Evolutionary conservation across 2,329 filamentous ascomycete species (phyloP).

Genomic region (Phialemonium atrogriseum): DNA sequence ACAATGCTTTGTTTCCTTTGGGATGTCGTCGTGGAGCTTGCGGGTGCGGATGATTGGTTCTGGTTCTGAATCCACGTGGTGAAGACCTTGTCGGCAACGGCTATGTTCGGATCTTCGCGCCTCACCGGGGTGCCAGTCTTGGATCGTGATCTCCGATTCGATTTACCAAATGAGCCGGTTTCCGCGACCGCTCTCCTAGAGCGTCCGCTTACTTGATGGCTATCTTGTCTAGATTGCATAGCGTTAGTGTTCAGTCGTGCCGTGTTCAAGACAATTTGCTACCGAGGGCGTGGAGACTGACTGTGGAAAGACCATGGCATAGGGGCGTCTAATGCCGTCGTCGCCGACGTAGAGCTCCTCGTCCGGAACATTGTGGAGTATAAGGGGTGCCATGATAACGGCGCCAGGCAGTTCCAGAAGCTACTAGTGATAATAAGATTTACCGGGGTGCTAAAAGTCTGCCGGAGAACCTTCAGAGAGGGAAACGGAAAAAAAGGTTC

Average conservation of each 20-base stretch:
- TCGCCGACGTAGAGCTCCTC: conserved; percentile 59
- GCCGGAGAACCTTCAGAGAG: too few relatives aligned
- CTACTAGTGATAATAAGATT: too few relatives aligned
- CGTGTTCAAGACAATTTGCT: too few relatives aligned
- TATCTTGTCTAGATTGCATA: conserved; percentile 38
- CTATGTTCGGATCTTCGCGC: conserved; percentile 53
- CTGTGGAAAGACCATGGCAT: conserved; percentile 59
- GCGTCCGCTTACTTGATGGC: conserved; percentile 37
- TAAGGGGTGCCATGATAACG: conserved; percentile 50
- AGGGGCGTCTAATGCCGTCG: conserved; percentile 56
- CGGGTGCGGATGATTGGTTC: too few relatives aligned
- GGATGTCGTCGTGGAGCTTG: conserved; percentile 18
- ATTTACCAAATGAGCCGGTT: conserved; percentile 58
- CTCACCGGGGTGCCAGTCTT: conserved; percentile 50
- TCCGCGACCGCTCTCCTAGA: conserved; percentile 48
- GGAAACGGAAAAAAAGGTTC: too few relatives aligned
- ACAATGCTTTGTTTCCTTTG: conserved; percentile 15
- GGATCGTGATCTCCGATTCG: conserved; percentile 54
- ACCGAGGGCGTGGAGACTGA: too few relatives aligned
- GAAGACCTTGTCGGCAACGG: conserved; percentile 55
- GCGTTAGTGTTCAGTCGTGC: conserved; percentile 9
- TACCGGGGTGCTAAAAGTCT: too few relatives aligned
- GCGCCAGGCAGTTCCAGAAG: too few relatives aligned
- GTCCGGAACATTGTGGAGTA: conserved; percentile 61
- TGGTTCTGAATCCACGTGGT: conserved; percentile 47